These are phyloP conservation scores for Saccharomycopsis amapae DNA, from an alignment of 805 yeast genomes.

Conservation along the genomic window DNA sequence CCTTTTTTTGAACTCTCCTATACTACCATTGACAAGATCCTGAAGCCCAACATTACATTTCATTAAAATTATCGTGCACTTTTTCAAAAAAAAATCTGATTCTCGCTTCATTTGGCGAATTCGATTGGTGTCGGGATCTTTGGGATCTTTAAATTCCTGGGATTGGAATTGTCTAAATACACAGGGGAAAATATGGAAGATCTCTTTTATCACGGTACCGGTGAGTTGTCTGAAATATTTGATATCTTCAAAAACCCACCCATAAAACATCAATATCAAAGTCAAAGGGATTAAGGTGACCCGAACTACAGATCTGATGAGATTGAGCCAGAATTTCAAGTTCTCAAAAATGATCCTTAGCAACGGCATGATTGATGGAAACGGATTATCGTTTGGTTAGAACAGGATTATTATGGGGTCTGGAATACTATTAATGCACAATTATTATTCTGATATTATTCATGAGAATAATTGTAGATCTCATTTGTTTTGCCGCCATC, in stretches of 20 bases:
- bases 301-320: constrained; percentile 1
- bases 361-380: too few relatives aligned
- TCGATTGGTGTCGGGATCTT: too few relatives aligned
- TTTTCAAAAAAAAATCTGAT: too few relatives aligned
- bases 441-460: too few relatives aligned
- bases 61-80: constrained; percentile 6
- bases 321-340: background rate
- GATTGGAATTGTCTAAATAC: constrained; percentile 20
- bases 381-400: too few relatives aligned
- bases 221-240: background rate
- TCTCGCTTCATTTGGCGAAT: too few relatives aligned
- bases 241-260: constrained; percentile 16
- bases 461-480: too few relatives aligned
- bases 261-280: background rate
- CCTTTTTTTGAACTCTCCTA: background rate
- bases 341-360: constrained; percentile 19
- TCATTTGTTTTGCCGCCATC: too few relatives aligned
- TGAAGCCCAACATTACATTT: constrained; percentile 13
- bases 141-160: too few relatives aligned
- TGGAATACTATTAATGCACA: too few relatives aligned
- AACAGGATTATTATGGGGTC: too few relatives aligned
- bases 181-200: constrained; percentile 21
- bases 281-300: constrained; percentile 13
- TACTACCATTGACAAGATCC: constrained; percentile 7
- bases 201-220: constrained; percentile 1